phyloP scores from a whole-genome alignment of 495 filamentous ascomycete genomes.

The Neurospora sp. region DNA sequence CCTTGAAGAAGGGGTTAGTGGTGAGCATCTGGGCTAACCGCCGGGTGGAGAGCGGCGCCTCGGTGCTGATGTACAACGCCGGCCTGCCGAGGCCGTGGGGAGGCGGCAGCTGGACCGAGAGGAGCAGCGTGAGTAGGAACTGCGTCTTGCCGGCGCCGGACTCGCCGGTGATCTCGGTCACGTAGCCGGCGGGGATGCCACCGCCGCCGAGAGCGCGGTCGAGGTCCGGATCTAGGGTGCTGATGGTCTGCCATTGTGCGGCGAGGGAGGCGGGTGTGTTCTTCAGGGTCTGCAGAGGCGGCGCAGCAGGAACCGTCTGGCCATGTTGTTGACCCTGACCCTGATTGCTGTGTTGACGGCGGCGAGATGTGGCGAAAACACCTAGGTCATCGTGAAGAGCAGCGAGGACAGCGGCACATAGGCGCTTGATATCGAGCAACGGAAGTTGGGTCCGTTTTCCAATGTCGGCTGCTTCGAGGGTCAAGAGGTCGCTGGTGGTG shows the following conservation, averaged over 20 bases:
- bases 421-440: slow-evolving; percentile 62
- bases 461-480: slow-evolving; percentile 72
- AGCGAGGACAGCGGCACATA: slow-evolving; percentile 52
- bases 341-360: neutral
- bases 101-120: slow-evolving; percentile 68
- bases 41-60: slow-evolving; percentile 68
- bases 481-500: slow-evolving; percentile 76
- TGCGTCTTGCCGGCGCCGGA: slow-evolving; percentile 96
- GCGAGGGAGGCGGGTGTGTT: slow-evolving; percentile 33
- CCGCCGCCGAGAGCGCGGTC: slow-evolving; percentile 64
- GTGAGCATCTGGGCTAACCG: slow-evolving; percentile 69
- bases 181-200: slow-evolving; percentile 71
- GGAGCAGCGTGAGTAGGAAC: slow-evolving; percentile 72
- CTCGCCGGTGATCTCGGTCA: slow-evolving; percentile 90
- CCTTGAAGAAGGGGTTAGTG: slow-evolving; percentile 50
- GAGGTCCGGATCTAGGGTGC: slow-evolving; percentile 64
- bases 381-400: slow-evolving; percentile 59
- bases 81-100: slow-evolving; percentile 58
- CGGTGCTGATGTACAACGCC: slow-evolving; percentile 92
- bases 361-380: slow-evolving; percentile 13
- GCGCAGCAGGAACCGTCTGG: neutral
- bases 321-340: neutral
- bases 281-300: slow-evolving; percentile 8
- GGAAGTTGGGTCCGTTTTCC: slow-evolving; percentile 80
- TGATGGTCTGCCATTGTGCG: slow-evolving; percentile 52